Evolutionary conservation across 2,329 filamentous ascomycete genomes (phyloP), one percentile per base, ranked within the genome.

Genomic region (Trichoderma simmonsii): DNA sequence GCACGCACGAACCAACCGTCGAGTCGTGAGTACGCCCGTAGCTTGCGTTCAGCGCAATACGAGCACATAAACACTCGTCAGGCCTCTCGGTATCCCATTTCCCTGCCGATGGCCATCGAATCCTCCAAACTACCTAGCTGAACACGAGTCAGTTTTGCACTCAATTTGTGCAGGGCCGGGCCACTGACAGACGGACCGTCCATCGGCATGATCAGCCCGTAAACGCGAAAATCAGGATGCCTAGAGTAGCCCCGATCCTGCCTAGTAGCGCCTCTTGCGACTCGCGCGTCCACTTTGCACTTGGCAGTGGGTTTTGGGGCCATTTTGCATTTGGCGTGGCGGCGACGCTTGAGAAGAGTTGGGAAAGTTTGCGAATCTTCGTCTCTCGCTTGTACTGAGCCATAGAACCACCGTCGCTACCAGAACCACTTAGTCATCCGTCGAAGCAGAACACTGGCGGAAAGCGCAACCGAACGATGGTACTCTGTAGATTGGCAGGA

Each of bases 141-240:
- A n/a, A 51, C 67, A 14, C 67, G 67, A 70, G 67, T 70, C 67
- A 70, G 57, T n/a, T n/a, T 18, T 21, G 4, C 57, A 6, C 36
- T 32, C 66, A 24, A 12, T 12, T 60, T 34, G 56, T 34, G 34
- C 66, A 34, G 65, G 66, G 56, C 59, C 56, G 66, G 66, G 66
- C 66, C 66, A 61, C 67, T 43, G 60, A 39, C 57, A 69, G 67
- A 62, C 56, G 67, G 67, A 54, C 67, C 67, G 57, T 54, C 28
- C 39, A 62, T 61, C 67, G 67, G 67, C 15, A 70, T 70, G 67
- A 62, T 70, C 67, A 70, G 36, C 67, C 65, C 67, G 57, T 36
- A 36, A 54, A 54, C 39, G 57, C 57, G 56, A 48, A 34, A 62
- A 54, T 61, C 57, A 51, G 39, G 54, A 18, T 48, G 66, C 36